Evolutionary conservation across 2,329 filamentous ascomycete species (phyloP).

Genomic region (Paracoccidioides brasiliensis): DNA sequence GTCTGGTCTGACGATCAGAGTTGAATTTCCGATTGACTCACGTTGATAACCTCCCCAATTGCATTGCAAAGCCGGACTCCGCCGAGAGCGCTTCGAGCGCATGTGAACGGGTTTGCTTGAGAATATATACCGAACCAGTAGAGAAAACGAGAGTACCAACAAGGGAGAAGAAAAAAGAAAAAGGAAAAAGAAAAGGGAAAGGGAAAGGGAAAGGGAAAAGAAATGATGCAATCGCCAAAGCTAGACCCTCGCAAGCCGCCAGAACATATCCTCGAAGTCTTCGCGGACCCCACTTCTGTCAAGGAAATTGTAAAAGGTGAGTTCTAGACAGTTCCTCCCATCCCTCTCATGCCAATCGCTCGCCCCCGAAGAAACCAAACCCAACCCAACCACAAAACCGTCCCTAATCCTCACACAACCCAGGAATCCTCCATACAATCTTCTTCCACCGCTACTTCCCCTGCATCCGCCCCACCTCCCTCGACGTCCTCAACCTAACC

Average conservation of each 20-base stretch:
- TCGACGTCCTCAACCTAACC: conserved; percentile 81
- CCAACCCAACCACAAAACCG: neutral
- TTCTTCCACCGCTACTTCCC: conserved; percentile 99
- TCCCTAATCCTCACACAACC: neutral
- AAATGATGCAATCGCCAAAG: neutral
- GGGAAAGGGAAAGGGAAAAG: neutral
- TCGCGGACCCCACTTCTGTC: conserved; percentile 78
- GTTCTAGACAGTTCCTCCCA: conserved; percentile 10
- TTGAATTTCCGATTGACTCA: too few species aligned
- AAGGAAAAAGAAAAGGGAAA: neutral
- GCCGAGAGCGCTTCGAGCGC: too few species aligned
- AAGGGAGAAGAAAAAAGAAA: neutral
- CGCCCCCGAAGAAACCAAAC: neutral
- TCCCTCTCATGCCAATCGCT: neutral
- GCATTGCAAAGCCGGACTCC: too few species aligned
- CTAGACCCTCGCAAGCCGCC: conserved; percentile 59
- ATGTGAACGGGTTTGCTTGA: too few species aligned
- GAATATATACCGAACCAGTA: too few species aligned
- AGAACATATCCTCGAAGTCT: conserved; percentile 87
- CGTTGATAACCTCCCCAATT: too few species aligned
- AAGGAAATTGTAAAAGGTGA: conserved; percentile 86
- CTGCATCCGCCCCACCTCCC: conserved; percentile 64
- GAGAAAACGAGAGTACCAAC: neutral
- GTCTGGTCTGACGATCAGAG: too few species aligned
- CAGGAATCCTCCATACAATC: conserved; percentile 87